Evolutionary conservation across 2,329 filamentous ascomycete species (phyloP), one percentile per base, ranked within the genome.

Genomic region (Exophiala sp.): DNA sequence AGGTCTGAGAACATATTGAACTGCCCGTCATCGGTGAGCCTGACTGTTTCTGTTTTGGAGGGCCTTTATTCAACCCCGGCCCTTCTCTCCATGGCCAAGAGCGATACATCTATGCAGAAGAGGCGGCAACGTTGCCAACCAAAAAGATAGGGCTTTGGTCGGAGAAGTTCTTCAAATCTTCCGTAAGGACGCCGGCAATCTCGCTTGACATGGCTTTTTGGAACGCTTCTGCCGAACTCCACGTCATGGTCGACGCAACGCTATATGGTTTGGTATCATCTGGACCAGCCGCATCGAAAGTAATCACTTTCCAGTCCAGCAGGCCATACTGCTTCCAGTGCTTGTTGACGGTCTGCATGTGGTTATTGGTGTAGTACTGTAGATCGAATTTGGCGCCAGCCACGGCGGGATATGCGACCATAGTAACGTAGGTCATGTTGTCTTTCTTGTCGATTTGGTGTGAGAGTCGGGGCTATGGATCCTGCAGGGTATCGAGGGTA

Each of bases 381-480:
- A 20, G 6, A 21, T 52, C 38, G 49, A 52, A 52, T 6, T 45
- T 46, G 40, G 49, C 34, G 11, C 21, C 41, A 7, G 49, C n/a
- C 8, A 14, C 20, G 16, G 12, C 40, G 14, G 49, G 49, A 35
- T 52, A 52, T n/a, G 49, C 49, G 12, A 52, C 40, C 49, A 52
- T 52, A 18, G 49, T 38, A 18, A 52, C 38, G 49, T 52, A 52
- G 35, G 49, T 9, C 49, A 52, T 52, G 14, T 51, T 52, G 4
- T 41, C 12, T 42, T 12, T 40, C 3, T 18, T 18, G 16, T 18
- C 3, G 16, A 18, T 18, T 18, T 18, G 16, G 3, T 18, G 16
- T 18, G 16, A 18, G 16, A 18, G 16, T 18, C 16, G 16, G 2
- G 3, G 16, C 16, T 18, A 18, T 18, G 16, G 16, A 3, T 3